Evolutionary conservation across 257 asterid genomes (phyloP).

Genomic region (Verbascum thapsus): DNA sequence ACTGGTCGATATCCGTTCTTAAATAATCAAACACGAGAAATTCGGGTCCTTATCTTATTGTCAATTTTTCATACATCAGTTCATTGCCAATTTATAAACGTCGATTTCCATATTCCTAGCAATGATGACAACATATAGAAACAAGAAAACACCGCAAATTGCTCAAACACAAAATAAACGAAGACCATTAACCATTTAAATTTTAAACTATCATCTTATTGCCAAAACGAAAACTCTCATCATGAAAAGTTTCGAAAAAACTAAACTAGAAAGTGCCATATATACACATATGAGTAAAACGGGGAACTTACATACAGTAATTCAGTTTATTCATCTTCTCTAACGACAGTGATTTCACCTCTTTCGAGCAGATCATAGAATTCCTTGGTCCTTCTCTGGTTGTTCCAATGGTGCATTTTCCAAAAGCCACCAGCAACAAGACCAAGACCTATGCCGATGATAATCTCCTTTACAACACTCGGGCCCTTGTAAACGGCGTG

Average conservation of each 20-base stretch:
- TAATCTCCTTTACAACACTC: conserved; percentile 56
- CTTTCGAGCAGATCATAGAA: conserved; percentile 63
- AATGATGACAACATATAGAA: no score
- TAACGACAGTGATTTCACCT: conserved; percentile 58
- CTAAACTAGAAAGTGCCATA: not conserved
- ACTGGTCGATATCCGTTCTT: conserved; percentile 6
- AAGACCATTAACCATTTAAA: not conserved
- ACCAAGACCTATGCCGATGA: conserved; percentile 54
- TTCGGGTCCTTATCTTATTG: not conserved
- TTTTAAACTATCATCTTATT: not conserved
- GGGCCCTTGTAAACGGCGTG: conserved; percentile 66
- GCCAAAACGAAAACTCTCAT: conserved; percentile 7
- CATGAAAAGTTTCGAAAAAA: not conserved
- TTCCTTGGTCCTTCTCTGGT: conserved; percentile 50
- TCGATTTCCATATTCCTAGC: no score
- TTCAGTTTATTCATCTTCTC: conserved; percentile 49
- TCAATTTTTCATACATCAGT: no score
- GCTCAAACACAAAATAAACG: not conserved
- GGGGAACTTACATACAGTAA: not conserved
- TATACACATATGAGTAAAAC: not conserved
- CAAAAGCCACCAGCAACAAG: conserved; percentile 64
- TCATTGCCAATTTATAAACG: no score
- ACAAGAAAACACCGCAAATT: not conserved
- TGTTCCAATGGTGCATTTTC: conserved; percentile 73
- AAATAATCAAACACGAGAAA: conserved; percentile 8